Evolutionary conservation across 176 grass and related monocot genomes (phyloP), one percentile per base, ranked within the genome.

Genomic region (Rhynchospora pubera): DNA sequence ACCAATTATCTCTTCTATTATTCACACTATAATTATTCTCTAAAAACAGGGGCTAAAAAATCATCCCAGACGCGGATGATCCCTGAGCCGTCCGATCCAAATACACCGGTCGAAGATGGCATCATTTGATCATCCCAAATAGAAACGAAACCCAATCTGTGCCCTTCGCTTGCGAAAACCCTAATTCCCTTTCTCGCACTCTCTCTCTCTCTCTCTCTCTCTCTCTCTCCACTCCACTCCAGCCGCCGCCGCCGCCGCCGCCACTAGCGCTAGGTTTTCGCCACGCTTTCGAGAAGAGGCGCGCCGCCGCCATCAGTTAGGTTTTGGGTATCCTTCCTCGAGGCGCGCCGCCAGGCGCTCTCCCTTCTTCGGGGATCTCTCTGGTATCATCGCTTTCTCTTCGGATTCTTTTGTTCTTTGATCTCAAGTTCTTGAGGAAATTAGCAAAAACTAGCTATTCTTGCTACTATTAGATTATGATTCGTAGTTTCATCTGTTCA

Each of bases 151-250:
- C 13, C 50, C 26, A 16, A 72, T 77, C 72, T 56, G 48, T 53
- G 48, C 72, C 72, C 30, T 56, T 77, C 72, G 28, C 72, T 30
- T 5, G 50, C 72, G 61, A 34, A 82, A 82, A 66, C 79, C 79
- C 79, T 82, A 82, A 64, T 47, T 66, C 59, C 10, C 61, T 28
- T 24, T 45, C 56, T 80, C 55, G 43, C 77, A 10, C 42, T n/a
- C n/a, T n/a, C n/a, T n/a, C n/a, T n/a, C n/a, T n/a, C n/a, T n/a
- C n/a, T 60, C 77, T 79, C 53, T 32, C 19, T 61, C 77, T 26
- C 79, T 82, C 18, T 44, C 39, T 62, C 52, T 47, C 57, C 44
- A 15, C 22, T 83, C 10, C 23, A 34, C 50, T 56, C 13, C 24
- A 23, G n/a, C n/a, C n/a, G n/a, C n/a, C n/a, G 45, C 46, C 21